A percentile compares a stretch with the other conserved stretches of the same genome.
These are phyloP conservation scores for Fragosphaeria purpurea DNA, from an alignment of 2,329 filamentous ascomycete species.

Conservation along the genomic window DNA sequence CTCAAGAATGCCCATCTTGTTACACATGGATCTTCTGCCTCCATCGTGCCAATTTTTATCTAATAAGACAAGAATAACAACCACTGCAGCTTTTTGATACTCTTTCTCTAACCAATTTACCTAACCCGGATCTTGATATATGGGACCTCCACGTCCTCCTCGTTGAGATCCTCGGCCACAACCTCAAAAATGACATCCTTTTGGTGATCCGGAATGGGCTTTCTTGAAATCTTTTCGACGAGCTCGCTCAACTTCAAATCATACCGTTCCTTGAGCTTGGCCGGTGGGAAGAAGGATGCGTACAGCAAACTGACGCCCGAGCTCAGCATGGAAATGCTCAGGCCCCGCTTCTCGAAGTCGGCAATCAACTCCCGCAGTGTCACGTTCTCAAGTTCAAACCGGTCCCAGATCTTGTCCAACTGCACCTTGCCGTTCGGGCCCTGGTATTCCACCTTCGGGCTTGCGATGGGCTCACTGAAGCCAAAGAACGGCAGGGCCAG, in stretches of 20 bases:
- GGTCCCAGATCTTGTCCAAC: constrained; percentile 96
- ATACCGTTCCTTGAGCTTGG: constrained; percentile 72
- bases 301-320: constrained; percentile 95
- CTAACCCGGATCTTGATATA: constrained; percentile 82
- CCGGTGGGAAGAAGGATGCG: constrained; percentile 77
- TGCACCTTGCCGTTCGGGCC: constrained; percentile 68
- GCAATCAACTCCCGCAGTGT: constrained; percentile 76
- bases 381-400: constrained; percentile 82
- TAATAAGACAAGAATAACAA: no score
- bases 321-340: constrained; percentile 85
- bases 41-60: no score
- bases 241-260: constrained; percentile 78
- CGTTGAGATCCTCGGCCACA: constrained; percentile 77
- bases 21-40: no score
- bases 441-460: constrained; percentile 83
- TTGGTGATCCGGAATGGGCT: constrained; percentile 80
- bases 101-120: constrained; percentile 9
- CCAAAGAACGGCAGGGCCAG: constrained; percentile 94
- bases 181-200: constrained; percentile 96
- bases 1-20: no score
- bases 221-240: constrained; percentile 83
- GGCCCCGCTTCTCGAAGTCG: constrained; percentile 68
- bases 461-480: constrained; percentile 93
- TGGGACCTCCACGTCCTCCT: constrained; percentile 92
- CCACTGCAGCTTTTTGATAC: no score